Percentiles rank a stretch among this genome's conserved stretches.
Conservation (phyloP, 306 rosid species). For the Malus asiatica region DNA sequence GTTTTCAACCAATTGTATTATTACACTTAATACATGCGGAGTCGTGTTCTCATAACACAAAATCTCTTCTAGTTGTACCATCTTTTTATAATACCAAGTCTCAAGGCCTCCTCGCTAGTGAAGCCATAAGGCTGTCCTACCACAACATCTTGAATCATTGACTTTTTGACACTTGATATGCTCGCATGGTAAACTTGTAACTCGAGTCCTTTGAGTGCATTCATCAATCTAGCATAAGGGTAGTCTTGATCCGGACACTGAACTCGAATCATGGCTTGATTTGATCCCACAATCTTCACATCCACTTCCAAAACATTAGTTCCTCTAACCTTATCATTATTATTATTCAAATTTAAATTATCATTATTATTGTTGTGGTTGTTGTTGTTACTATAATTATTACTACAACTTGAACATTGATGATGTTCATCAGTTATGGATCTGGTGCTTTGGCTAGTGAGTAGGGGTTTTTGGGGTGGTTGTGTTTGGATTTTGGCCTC, state of each 20-base stretch:
- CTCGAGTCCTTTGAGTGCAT: conserved; percentile 27
- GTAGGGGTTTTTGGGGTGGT: not conserved
- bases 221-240: conserved; percentile 39
- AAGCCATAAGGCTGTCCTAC: too few species aligned
- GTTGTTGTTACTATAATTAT: not conserved
- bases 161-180: conserved; percentile 34
- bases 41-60: too few species aligned
- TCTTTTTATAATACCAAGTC: too few species aligned
- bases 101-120: too few species aligned
- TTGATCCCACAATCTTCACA: conserved; percentile 27
- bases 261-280: conserved; percentile 40
- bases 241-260: conserved; percentile 27
- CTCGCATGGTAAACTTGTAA: conserved; percentile 34
- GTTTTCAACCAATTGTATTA: too few species aligned
- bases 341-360: too few species aligned
- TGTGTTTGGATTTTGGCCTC: conserved; percentile 1
- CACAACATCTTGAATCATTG: not conserved
- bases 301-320: conserved; percentile 15
- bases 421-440: not conserved
- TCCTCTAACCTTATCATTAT: too few species aligned
- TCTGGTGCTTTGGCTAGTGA: not conserved
- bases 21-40: too few species aligned
- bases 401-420: too few species aligned
- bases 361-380: too few species aligned
- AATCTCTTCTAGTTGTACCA: too few species aligned